A percentile compares a stretch with the other conserved stretches of the same genome.
These are phyloP conservation scores for Termitomyces eurrhizus DNA, from an alignment of 768 basidiomycete species.

Conservation along the genomic window DNA sequence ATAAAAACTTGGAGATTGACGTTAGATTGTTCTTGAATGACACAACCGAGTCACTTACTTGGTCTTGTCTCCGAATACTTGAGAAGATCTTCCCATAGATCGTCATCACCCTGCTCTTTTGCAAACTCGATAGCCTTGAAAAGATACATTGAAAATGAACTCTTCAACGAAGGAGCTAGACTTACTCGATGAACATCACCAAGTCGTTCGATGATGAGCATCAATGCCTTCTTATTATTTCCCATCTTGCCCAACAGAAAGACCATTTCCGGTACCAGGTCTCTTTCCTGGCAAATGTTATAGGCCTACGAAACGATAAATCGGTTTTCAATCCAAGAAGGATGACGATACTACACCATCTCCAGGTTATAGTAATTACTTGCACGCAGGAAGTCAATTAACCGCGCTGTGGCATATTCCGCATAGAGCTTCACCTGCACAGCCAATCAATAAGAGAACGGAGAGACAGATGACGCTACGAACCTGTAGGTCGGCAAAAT, in stretches of 20 bases:
- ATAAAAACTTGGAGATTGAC: slow-evolving; percentile 67
- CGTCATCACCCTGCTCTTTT: slow-evolving; percentile 94
- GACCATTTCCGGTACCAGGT: slow-evolving; percentile 94
- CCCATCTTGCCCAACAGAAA: slow-evolving; percentile 97
- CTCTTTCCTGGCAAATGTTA: slow-evolving; percentile 75
- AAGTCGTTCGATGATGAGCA: slow-evolving; percentile 90
- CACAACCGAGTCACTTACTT: slow-evolving; percentile 37
- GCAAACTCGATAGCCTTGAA: slow-evolving; percentile 82
- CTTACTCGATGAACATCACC: slow-evolving; percentile 86
- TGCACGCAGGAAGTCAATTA: slow-evolving; percentile 89
- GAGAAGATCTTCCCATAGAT: slow-evolving; percentile 96
- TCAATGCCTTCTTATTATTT: slow-evolving; percentile 92
- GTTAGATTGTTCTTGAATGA: neutral
- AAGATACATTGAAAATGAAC: neutral
- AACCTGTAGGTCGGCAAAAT: slow-evolving; percentile 85
- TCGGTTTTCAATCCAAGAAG: neutral
- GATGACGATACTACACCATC: slow-evolving; percentile 38
- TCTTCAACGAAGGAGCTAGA: slow-evolving; percentile 3
- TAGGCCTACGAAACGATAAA: slow-evolving; percentile 58
- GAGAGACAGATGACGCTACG: neutral
- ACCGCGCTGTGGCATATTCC: slow-evolving; percentile 69
- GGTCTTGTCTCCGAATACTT: slow-evolving; percentile 94
- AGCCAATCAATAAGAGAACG: neutral
- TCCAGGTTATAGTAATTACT: slow-evolving; percentile 92
- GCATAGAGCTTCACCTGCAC: slow-evolving; percentile 80